Conservation (phyloP, 768 basidiomycete species). For the Termitomyces sp. region DNA sequence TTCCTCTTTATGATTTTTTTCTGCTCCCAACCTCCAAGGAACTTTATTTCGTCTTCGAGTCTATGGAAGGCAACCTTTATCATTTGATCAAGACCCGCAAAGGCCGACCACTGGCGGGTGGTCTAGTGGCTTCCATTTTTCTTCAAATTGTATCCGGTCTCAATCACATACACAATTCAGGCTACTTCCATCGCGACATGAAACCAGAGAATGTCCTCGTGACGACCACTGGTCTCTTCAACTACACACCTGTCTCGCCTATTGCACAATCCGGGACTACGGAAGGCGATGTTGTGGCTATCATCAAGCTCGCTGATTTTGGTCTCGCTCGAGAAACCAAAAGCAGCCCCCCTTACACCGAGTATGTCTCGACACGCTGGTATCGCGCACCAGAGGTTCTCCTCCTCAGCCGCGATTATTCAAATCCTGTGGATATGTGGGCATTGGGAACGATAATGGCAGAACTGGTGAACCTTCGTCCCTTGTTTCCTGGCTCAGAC, state of each 20-base stretch:
- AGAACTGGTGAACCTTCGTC: constrained; percentile 90
- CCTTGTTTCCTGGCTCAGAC: constrained; percentile 90
- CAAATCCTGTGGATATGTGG: constrained; percentile 99
- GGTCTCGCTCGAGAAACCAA: constrained; percentile 89
- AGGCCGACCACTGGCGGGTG: constrained; percentile 93
- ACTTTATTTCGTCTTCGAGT: constrained; percentile 99
- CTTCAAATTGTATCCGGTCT: constrained; percentile 87
- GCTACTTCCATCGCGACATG: constrained; percentile 99
- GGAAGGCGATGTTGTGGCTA: constrained; percentile 88
- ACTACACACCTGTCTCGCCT: constrained; percentile 82
- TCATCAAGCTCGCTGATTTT: constrained; percentile 98
- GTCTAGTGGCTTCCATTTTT: constrained; percentile 93
- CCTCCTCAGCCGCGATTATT: constrained; percentile 87
- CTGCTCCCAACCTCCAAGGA: constrained; percentile 94
- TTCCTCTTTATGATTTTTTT: constrained; percentile 98
- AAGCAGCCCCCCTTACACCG: constrained; percentile 91
- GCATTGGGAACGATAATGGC: constrained; percentile 98
- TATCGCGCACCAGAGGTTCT: constrained; percentile 98
- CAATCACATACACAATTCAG: constrained; percentile 85
- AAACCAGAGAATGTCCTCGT: constrained; percentile 99
- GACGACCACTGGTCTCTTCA: constrained; percentile 92
- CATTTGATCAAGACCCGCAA: constrained; percentile 97
- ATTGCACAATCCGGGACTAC: constrained; percentile 54
- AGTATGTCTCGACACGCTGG: constrained; percentile 99
- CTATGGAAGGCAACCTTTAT: constrained; percentile 99